Base-by-base conservation (phyloP, 78 protist species). In the Parvularia atlantis region DNA sequence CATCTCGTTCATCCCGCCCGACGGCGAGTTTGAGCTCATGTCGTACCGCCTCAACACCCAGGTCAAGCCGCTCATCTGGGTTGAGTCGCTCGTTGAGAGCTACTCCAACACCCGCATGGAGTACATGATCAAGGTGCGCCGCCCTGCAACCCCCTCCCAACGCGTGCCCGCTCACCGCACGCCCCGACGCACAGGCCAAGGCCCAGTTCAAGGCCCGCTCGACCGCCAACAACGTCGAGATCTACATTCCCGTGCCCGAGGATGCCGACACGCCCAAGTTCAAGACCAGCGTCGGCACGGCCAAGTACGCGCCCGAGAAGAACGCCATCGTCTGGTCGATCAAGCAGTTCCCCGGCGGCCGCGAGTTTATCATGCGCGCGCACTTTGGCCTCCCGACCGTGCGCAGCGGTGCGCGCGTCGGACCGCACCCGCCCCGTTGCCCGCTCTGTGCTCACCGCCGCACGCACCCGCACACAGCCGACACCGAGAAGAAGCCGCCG, bases 1-100 rank as follows among this genome's bases (percentile, higher is more conserved):
- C 33, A 95, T 97, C 73, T 88, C 96, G 30, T 97, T 97, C 82
- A 84, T 94, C 56, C 99, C 99, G 43, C 98, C 99, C 10, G 98
- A 94, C 53, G 99, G 98, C 39, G 95, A 88, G 69, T 97, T 97
- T 63, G 99, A 97, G 54, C 87, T 97, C 50, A 95, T 97, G 99
- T 54, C 86, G 4, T 97, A 97, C 69, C 89, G 99, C 28, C 85
- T 97, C 33, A 76, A 76, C 63, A 86, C 91, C 1, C 73, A 71
- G 78, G 89, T 95, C 54, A 83, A 88, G 80, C 98, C 99, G 50
- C 75, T 96, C 48, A 90, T 96, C 63, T 84, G 90, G 94, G 78
- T 95, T 26, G 96, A 93, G 71, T 65, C 86, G 10, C 75, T 86
- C 31, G 83, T 89, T 5, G 93, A 90, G 63, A 61, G 80, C 33